A percentile compares a stretch with the other conserved stretches of the same genome.
Evolutionary conservation across 202 grass and related monocot species (phyloP).

Genomic region (Panicum hallii): DNA sequence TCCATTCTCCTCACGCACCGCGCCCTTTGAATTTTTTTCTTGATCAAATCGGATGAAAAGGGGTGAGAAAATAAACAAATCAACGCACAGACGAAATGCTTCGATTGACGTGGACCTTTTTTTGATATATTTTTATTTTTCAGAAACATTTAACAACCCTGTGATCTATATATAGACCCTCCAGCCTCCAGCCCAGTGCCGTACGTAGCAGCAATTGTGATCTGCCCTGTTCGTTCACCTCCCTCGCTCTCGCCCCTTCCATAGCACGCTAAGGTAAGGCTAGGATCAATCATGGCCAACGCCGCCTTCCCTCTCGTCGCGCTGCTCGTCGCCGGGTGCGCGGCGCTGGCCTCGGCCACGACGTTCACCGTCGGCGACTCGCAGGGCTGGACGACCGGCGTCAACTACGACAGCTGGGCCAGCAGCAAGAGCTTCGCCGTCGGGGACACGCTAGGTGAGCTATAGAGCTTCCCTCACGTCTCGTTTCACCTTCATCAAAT

Average conservation of each 20-base stretch:
- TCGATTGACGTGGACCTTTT: not conserved
- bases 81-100: not conserved
- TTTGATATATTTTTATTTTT: not conserved
- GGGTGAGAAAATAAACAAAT: not conserved
- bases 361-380: constrained; percentile 68
- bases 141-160: not conserved
- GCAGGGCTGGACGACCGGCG: constrained; percentile 54
- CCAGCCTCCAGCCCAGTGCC: constrained; percentile 19
- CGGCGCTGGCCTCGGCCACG: constrained; percentile 48
- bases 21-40: not conserved
- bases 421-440: constrained; percentile 52
- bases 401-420: constrained; percentile 65
- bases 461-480: not conserved
- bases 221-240: not conserved
- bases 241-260: not conserved
- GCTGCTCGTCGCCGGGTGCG: constrained; percentile 57
- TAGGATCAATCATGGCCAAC: constrained; percentile 38
- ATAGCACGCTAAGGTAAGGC: not conserved
- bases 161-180: constrained; percentile 48
- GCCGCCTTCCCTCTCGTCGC: constrained; percentile 31
- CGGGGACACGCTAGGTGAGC: constrained; percentile 68
- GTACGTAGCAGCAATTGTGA: constrained; percentile 3
- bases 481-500: no score
- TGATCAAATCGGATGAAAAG: not conserved
- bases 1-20: constrained; percentile 47